These are phyloP conservation scores for Cytospora schulzeri DNA, from an alignment of 2,329 filamentous ascomycete species.

Conservation along the genomic window DNA sequence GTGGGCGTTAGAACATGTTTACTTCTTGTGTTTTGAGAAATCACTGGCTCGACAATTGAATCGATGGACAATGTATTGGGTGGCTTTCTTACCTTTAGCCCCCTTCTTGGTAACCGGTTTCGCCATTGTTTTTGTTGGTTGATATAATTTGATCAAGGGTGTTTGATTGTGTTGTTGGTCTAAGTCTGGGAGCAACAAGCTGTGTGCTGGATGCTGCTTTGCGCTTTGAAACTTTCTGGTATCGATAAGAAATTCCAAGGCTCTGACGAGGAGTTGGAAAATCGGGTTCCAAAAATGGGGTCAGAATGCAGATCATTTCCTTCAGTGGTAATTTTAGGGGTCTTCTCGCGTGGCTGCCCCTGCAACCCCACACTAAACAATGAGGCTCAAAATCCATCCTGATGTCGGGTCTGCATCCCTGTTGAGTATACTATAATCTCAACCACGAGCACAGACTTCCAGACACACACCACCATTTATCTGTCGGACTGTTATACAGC, in stretches of 20 bases:
- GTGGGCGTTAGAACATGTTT: not conserved
- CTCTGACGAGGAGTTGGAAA: not conserved
- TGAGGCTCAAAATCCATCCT: conserved; percentile 12
- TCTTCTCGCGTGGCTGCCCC: not conserved
- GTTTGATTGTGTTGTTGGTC: not conserved
- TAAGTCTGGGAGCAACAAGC: not conserved
- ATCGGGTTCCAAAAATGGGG: not conserved
- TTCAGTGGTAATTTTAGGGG: not conserved
- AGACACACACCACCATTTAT: not conserved
- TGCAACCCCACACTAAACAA: no score
- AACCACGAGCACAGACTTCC: not conserved
- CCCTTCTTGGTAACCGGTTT: conserved; percentile 19
- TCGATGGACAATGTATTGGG: not conserved
- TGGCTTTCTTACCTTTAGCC: conserved; percentile 20
- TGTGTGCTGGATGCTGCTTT: not conserved
- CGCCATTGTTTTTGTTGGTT: conserved; percentile 17
- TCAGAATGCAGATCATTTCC: not conserved
- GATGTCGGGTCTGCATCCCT: not conserved
- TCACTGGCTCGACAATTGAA: not conserved
- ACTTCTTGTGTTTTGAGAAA: not conserved
- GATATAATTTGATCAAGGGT: not conserved
- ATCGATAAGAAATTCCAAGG: conserved; percentile 28
- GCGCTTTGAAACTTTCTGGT: conserved; percentile 16
- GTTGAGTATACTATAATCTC: no score
- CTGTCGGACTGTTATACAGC: not conserved